A percentile compares a stretch with the other conserved stretches of the same genome.
phyloP scores from a whole-genome alignment of 2,329 filamentous ascomycete genomes.

The Metarhizium rileyi region DNA sequence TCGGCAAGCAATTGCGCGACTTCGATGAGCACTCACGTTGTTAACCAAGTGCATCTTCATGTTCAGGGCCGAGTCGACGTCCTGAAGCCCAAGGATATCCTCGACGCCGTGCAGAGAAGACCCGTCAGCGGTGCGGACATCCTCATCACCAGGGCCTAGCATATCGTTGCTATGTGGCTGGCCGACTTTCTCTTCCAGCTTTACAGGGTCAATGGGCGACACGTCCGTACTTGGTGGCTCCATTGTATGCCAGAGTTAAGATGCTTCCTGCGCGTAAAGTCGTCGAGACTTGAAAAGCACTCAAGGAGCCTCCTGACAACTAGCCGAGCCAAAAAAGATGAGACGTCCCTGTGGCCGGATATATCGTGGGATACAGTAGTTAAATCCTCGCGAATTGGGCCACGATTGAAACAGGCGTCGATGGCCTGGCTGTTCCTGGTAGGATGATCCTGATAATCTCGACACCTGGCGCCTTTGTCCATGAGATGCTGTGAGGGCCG shows the following conservation, averaged over 20 bases:
- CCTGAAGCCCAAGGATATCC: slow-evolving; percentile 48
- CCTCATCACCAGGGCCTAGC: slow-evolving; percentile 2
- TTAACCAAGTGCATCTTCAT: slow-evolving; percentile 63
- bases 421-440: no score
- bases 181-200: slow-evolving; percentile 9
- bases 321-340: no score
- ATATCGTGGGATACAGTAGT: no score
- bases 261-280: no score
- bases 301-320: no score
- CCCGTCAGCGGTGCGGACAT: slow-evolving; percentile 10
- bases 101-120: slow-evolving; percentile 18
- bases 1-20: not conserved
- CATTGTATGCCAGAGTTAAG: slow-evolving; percentile 1
- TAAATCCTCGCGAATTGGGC: no score
- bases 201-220: slow-evolving; percentile 4
- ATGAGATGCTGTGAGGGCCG: not conserved
- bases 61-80: slow-evolving; percentile 51
- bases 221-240: not conserved
- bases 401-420: no score
- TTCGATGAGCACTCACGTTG: slow-evolving; percentile 36
- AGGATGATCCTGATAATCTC: no score
- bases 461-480: no score
- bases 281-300: no score
- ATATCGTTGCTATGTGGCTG: not conserved
- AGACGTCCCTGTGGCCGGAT: no score